Evolutionary conservation across 129 eudicot genomes (phyloP), one percentile per base, ranked within the genome.

Genomic region (Deinandra increscens): DNA sequence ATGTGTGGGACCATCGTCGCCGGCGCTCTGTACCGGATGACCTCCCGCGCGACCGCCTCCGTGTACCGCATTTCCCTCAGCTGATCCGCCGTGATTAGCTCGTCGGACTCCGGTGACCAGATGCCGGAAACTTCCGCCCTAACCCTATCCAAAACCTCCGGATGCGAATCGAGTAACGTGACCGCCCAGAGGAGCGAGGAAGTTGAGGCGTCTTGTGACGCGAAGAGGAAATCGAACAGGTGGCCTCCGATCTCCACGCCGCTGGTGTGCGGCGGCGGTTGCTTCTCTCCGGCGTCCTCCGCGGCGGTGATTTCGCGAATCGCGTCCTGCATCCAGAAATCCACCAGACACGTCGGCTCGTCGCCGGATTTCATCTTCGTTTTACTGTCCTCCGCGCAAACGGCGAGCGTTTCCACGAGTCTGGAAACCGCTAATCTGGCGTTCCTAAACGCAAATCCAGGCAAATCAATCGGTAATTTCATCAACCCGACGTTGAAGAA

Each of bases 151-250:
- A 91, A 50, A 18, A 88, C 86, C 2, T 80, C 78, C 17, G 85
- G 96, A 19, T 88, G 90, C 0, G 97, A 80, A 7, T 88, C 97
- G 5, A 91, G 68, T 1, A 85, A 41, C 3, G 91, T 69, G 5
- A 91, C 92, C 1, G 96, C 91, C 97, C 97, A 91, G 3, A 91
- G 87, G 0, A 91, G 46, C 0, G 97, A 91, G 1, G 96, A 88
- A 0, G 97, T 91, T 13, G 97, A 91, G 6, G 97, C 97, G 66
- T 91, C 97, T 38, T 91, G 97, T 0, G 97, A 75, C 0, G 97
- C 97, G 55, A 91, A 88, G 5, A 91, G 63, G 55, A 91, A 91
- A 23, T 91, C 97, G 13, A 91, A 91, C 19, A 91, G 63, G 71
- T 91, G 88, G n/a, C 84, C 84, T 0, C 91, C 97, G 60, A 88